Percentiles rank a stretch among this genome's conserved stretches.
Evolutionary conservation across 177 flowering plant genomes (phyloP).

Genomic region (Vitis hybrid): DNA sequence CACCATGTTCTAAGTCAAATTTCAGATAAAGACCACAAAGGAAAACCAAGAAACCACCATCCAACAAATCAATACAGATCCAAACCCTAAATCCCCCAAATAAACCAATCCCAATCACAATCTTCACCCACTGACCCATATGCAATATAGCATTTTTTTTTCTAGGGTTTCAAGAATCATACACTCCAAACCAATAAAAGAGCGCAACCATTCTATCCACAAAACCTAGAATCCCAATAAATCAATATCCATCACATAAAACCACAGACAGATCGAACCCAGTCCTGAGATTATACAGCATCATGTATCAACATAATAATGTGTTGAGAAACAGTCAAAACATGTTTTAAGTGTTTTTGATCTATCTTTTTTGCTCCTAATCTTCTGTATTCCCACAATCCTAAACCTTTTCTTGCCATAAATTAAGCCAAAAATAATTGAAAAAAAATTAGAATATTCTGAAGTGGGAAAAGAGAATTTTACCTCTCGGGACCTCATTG

Average conservation of each 20-base stretch:
- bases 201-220: neutral
- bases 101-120: neutral
- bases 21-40: neutral
- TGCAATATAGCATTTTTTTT: neutral
- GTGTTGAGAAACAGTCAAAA: neutral
- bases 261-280: neutral
- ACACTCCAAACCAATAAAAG: neutral
- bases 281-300: neutral
- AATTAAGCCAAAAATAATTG: conserved; percentile 1
- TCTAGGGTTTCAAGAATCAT: conserved; percentile 11
- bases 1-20: neutral
- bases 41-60: neutral
- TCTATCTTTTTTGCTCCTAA: neutral
- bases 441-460: neutral
- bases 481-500: conserved; percentile 26
- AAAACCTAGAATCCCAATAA: conserved; percentile 2
- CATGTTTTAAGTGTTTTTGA: neutral
- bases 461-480: conserved; percentile 18
- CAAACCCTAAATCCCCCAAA: neutral
- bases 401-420: neutral
- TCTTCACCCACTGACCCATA: neutral
- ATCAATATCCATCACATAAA: neutral
- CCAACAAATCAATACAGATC: neutral
- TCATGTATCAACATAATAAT: neutral
- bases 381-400: neutral